phyloP scores from a whole-genome alignment of 23 red algal genomes.

The Gracilaria gracilis region DNA sequence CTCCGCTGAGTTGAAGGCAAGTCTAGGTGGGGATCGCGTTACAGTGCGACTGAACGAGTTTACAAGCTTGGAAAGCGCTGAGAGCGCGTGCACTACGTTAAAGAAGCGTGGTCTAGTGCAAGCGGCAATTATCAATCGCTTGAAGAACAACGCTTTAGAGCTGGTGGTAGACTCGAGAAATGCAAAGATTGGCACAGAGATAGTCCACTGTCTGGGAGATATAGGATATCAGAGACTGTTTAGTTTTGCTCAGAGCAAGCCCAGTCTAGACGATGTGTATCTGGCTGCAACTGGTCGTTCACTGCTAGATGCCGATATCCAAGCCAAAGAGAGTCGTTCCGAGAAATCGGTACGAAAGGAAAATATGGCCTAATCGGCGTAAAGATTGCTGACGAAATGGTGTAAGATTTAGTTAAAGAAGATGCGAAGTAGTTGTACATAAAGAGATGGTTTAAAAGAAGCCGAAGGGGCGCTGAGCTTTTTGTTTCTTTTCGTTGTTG shows the following conservation, averaged over 20 bases:
- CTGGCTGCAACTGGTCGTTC: slow-evolving; percentile 81
- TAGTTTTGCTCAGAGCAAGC: slow-evolving; percentile 82
- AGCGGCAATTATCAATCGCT: slow-evolving; percentile 76
- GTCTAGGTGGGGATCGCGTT: slow-evolving; percentile 87
- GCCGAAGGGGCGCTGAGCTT: slow-evolving; percentile 58
- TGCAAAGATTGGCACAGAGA: slow-evolving; percentile 44
- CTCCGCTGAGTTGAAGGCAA: slow-evolving; percentile 76
- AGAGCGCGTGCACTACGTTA: slow-evolving; percentile 59
- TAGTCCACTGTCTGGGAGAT: slow-evolving; percentile 56
- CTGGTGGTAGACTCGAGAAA: slow-evolving; percentile 73
- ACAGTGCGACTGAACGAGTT: slow-evolving; percentile 95
- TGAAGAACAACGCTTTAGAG: slow-evolving; percentile 84
- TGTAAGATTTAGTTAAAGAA: neutral
- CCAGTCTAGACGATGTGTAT: slow-evolving; percentile 96
- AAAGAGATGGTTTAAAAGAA: slow-evolving; percentile 34
- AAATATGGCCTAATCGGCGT: slow-evolving; percentile 54
- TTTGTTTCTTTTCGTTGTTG: slow-evolving; percentile 36
- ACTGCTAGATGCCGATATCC: slow-evolving; percentile 79
- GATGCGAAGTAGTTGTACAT: neutral
- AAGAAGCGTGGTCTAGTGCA: slow-evolving; percentile 55
- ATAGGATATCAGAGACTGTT: slow-evolving; percentile 85
- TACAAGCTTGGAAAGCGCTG: slow-evolving; percentile 57
- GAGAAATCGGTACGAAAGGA: slow-evolving; percentile 77
- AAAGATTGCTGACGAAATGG: neutral
- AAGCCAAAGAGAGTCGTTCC: slow-evolving; percentile 66